Evolutionary conservation across 768 basidiomycete species (phyloP), one percentile per base, ranked within the genome.

Genomic region (Xerocomus spinulosus): DNA sequence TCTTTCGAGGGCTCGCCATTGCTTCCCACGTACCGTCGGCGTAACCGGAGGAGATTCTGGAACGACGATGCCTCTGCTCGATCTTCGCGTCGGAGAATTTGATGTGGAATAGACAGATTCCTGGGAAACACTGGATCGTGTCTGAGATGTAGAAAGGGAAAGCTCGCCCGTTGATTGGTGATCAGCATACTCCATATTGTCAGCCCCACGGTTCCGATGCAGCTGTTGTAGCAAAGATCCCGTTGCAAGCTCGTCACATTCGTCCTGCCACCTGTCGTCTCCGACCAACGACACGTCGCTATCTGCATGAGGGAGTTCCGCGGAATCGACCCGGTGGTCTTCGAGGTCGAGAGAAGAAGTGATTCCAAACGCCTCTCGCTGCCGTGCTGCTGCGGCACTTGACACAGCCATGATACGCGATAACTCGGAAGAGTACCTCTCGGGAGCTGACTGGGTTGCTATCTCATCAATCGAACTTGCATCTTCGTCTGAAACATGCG

Each of bases 311-410:
- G 73, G 50, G 25, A 65, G 46, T 21, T 44, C 42, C 18, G 48
- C 41, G 32, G 45, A 39, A 23, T 40, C 36, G 7, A 48, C 33
- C 12, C 26, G 41, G 18, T 40, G 41, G 9, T 38, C 48, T 23
- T 49, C 47, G 15, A 48, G 28, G 24, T 48, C 51, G 9, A 68
- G 65, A 3, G 77, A 76, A 3, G 73, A 66, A 5, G 70, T 71
- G 38, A 81, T 76, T 5, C 80, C 80, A 52, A 79, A 75, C n/a
- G 73, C 77, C 50, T 68, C 67, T 35, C 75, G 66, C 53, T 79
- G 75, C 13, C 72, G 69, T 35, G 72, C 71, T 26, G 75, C 74
- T 14, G 70, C 71, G 2, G 64, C 66, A 17, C 61, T 55, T 14
- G 59, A 70, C 12, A 34, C 56, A 25, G 47, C 62, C 56, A 55